phyloP scores from a whole-genome alignment of 2,329 filamentous ascomycete genomes.

The Xylaria sp. region DNA sequence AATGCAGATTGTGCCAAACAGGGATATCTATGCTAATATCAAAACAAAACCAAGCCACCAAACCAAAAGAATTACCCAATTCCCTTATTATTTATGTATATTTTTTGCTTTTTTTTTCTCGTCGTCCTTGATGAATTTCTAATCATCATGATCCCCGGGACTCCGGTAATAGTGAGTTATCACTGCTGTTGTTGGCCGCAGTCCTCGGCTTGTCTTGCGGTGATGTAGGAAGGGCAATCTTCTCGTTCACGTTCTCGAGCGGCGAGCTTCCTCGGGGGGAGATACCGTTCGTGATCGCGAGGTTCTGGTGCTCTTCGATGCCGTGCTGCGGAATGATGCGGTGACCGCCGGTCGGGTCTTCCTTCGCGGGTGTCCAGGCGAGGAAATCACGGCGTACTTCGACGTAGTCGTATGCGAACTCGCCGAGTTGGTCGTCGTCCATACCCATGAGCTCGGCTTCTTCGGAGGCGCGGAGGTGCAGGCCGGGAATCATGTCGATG shows the following conservation, averaged over 20 bases:
- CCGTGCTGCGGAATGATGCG: slow-evolving; percentile 64
- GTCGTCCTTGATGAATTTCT: background rate
- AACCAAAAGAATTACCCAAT: background rate
- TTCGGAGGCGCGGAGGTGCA: slow-evolving; percentile 73
- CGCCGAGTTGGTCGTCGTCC: slow-evolving; percentile 85
- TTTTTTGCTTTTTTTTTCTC: background rate
- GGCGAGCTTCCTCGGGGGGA: slow-evolving; percentile 17
- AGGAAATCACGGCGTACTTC: slow-evolving; percentile 85
- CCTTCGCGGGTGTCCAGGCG: slow-evolving; percentile 74
- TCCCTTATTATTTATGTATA: background rate
- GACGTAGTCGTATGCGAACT: slow-evolving; percentile 87
- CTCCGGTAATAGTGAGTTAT: slow-evolving; percentile 4
- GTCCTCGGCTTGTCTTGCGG: background rate
- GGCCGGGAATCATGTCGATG: slow-evolving; percentile 70
- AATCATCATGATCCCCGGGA: slow-evolving; percentile 11
- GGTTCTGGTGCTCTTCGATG: slow-evolving; percentile 63
- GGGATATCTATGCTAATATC: background rate
- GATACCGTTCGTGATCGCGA: slow-evolving; percentile 53
- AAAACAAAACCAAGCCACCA: background rate
- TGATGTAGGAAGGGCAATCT: slow-evolving; percentile 10
- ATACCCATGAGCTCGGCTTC: slow-evolving; percentile 81
- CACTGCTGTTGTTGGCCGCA: slow-evolving; percentile 4
- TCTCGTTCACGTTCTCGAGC: slow-evolving; percentile 36
- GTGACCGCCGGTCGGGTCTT: slow-evolving; percentile 56
- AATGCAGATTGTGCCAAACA: background rate